Evolutionary conservation across 2,329 filamentous ascomycete species (phyloP).

Genomic region (Diaporthe batatas): DNA sequence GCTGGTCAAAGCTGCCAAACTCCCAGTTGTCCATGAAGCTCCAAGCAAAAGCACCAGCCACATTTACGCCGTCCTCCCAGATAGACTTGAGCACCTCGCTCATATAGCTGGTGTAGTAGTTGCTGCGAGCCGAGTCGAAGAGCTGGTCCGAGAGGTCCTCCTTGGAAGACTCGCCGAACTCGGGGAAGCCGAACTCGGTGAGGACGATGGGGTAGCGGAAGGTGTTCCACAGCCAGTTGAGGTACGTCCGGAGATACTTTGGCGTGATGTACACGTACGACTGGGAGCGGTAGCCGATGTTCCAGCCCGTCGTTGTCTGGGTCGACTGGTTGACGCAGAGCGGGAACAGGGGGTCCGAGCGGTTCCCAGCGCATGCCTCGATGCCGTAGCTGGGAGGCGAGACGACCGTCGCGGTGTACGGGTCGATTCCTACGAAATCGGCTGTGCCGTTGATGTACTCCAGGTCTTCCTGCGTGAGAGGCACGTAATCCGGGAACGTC

Average conservation of each 20-base stretch:
- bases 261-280: slow-evolving; percentile 71
- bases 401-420: slow-evolving; percentile 70
- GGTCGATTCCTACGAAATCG: slow-evolving; percentile 70
- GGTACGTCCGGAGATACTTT: slow-evolving; percentile 66
- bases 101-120: slow-evolving; percentile 68
- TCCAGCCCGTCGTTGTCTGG: slow-evolving; percentile 65
- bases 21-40: slow-evolving; percentile 67
- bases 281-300: slow-evolving; percentile 68
- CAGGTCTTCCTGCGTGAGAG: slow-evolving; percentile 63
- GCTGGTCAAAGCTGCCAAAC: slow-evolving; percentile 59
- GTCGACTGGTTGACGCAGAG: slow-evolving; percentile 65
- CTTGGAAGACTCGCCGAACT: slow-evolving; percentile 61
- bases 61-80: slow-evolving; percentile 67
- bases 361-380: slow-evolving; percentile 61
- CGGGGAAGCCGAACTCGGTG: slow-evolving; percentile 70
- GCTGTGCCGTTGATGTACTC: slow-evolving; percentile 62
- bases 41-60: slow-evolving; percentile 68
- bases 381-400: slow-evolving; percentile 58
- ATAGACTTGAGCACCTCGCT: slow-evolving; percentile 68
- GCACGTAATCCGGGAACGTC: slow-evolving; percentile 59
- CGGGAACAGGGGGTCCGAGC: slow-evolving; percentile 60
- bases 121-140: slow-evolving; percentile 65
- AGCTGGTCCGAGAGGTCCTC: slow-evolving; percentile 61
- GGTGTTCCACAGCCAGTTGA: slow-evolving; percentile 71
- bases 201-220: slow-evolving; percentile 63